Evolutionary conservation across 192 early-diverging fungal genomes (phyloP).

Genomic region (Umbelopsis sp.): DNA sequence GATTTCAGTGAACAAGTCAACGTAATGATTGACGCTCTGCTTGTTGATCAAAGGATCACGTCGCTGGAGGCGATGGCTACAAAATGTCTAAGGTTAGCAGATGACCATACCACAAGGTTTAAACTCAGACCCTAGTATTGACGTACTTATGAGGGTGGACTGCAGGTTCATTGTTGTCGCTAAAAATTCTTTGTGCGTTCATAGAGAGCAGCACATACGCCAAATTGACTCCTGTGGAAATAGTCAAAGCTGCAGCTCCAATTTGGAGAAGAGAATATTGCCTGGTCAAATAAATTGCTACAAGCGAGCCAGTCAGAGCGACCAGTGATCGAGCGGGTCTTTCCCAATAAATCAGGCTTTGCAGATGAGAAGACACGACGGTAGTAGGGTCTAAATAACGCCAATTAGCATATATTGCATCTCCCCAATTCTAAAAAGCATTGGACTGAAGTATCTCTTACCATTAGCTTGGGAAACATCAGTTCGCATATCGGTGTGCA

Average conservation of each 20-base stretch:
- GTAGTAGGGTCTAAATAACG: conserved; percentile 22
- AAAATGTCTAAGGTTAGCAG: neutral
- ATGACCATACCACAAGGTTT: neutral
- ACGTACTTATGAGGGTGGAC: conserved; percentile 9
- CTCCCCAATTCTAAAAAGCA: neutral
- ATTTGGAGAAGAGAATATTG: conserved; percentile 30
- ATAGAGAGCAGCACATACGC: conserved; percentile 24
- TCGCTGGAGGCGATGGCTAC: neutral
- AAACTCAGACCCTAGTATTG: neutral
- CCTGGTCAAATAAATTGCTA: conserved; percentile 22
- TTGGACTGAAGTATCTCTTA: neutral
- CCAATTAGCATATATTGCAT: neutral
- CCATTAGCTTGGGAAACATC: neutral
- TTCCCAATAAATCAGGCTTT: conserved; percentile 35
- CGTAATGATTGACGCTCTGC: conserved; percentile 6
- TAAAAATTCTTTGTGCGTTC: conserved; percentile 22
- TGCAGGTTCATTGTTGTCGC: conserved; percentile 13
- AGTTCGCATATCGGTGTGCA: neutral
- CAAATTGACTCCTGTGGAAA: conserved; percentile 22
- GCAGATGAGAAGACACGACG: conserved; percentile 20
- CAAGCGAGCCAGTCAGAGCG: neutral
- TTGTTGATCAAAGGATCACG: conserved; percentile 18
- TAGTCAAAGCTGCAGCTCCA: conserved; percentile 17
- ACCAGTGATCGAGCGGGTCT: conserved; percentile 24
- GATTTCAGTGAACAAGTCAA: conserved; percentile 14